Conservation (phyloP, 2,329 filamentous ascomycete genomes). For the Remersonia thermophila region DNA sequence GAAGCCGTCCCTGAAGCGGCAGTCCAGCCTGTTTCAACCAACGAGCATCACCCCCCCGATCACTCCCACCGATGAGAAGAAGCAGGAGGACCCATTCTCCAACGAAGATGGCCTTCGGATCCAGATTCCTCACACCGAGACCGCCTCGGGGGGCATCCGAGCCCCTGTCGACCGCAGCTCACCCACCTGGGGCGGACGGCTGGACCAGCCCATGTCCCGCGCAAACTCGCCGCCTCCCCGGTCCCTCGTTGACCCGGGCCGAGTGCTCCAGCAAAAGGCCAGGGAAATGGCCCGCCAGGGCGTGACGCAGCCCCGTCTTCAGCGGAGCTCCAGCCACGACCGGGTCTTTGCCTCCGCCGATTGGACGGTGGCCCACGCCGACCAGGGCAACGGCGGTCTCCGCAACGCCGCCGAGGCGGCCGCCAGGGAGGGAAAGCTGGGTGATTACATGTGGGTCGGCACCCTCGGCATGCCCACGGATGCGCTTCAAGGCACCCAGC, state of each 20-base stretch:
- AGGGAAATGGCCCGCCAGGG: slow-evolving; percentile 45
- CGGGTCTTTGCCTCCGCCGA: slow-evolving; percentile 62
- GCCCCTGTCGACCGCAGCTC: slow-evolving; percentile 64
- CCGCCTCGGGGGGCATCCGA: slow-evolving; percentile 33
- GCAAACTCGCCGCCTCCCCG: slow-evolving; percentile 63
- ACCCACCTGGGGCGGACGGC: slow-evolving; percentile 61
- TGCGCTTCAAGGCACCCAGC: slow-evolving; percentile 57
- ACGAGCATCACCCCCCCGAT: slow-evolving; percentile 38
- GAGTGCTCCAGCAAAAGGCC: slow-evolving; percentile 41
- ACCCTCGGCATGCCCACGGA: slow-evolving; percentile 92
- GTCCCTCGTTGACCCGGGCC: slow-evolving; percentile 58
- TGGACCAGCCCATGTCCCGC: slow-evolving; percentile 68
- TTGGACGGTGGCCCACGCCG: slow-evolving; percentile 73
- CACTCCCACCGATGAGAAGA: slow-evolving; percentile 38
- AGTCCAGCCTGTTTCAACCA: slow-evolving; percentile 42
- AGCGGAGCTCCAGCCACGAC: slow-evolving; percentile 52
- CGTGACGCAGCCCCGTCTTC: slow-evolving; percentile 40
- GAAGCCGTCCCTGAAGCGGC: slow-evolving; percentile 21
- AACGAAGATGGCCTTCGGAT: slow-evolving; percentile 48
- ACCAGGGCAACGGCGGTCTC: slow-evolving; percentile 86
- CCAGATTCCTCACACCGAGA: slow-evolving; percentile 33
- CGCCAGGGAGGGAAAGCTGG: slow-evolving; percentile 52
- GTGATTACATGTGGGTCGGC: slow-evolving; percentile 79
- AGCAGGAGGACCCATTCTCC: slow-evolving; percentile 36
- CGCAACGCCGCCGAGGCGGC: slow-evolving; percentile 78